phyloP scores from a whole-genome alignment of 805 yeast genomes.

The Yueomyces sinensis region DNA sequence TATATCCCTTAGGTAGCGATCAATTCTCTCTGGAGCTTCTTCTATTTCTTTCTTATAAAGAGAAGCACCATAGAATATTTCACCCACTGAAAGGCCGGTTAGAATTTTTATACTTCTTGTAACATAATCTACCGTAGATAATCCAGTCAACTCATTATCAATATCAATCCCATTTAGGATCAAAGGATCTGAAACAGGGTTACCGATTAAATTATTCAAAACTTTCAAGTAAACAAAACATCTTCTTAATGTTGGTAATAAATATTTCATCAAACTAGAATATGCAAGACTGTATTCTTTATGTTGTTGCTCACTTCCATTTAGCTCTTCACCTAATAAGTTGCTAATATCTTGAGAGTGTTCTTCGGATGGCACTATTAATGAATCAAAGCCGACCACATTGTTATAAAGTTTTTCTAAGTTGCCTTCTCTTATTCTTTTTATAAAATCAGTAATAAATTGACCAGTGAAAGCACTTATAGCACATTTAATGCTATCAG shows the following conservation, averaged over 20 bases:
- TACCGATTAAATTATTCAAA: constrained; percentile 19
- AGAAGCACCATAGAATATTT: background rate
- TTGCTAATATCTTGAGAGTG: background rate
- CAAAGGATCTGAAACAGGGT: constrained; percentile 13
- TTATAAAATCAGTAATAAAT: constrained; percentile 7
- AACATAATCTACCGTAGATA: constrained; percentile 4
- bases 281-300: constrained; percentile 9
- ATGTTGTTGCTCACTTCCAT: background rate
- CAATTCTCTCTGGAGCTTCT: constrained; percentile 4
- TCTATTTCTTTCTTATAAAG: background rate
- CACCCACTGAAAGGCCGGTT: constrained; percentile 6
- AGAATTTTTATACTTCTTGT: constrained; percentile 6
- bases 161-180: constrained; percentile 14
- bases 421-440: background rate
- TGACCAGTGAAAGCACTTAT: constrained; percentile 7
- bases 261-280: constrained; percentile 10
- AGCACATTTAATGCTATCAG: constrained; percentile 9
- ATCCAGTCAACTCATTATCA: constrained; percentile 4
- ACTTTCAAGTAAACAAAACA: constrained; percentile 22
- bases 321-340: background rate
- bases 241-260: constrained; percentile 19
- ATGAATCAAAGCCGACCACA: constrained; percentile 2
- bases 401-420: constrained; percentile 4
- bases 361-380: background rate
- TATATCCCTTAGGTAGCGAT: constrained; percentile 7